These are phyloP conservation scores for Botrytis byssoidea DNA, from an alignment of 2,329 filamentous ascomycete species.

Conservation along the genomic window DNA sequence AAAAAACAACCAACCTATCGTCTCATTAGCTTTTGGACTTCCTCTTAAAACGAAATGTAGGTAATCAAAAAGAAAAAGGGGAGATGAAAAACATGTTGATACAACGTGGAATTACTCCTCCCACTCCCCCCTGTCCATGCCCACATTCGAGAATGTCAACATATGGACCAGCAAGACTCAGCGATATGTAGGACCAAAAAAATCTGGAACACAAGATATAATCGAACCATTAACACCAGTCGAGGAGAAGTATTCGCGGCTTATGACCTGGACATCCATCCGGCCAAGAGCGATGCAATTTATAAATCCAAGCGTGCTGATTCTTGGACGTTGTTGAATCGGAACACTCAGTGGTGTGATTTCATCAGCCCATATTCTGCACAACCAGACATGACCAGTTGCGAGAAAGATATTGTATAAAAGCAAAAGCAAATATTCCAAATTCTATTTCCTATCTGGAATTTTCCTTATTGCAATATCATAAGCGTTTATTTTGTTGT, in stretches of 20 bases:
- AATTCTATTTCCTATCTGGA: accelerated
- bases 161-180: not conserved
- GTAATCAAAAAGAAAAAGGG: not conserved
- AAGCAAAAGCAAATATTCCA: not conserved
- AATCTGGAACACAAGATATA: too few species aligned
- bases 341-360: slow-evolving; percentile 13
- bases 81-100: not conserved
- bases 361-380: slow-evolving; percentile 5
- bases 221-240: not conserved
- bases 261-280: not conserved
- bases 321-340: not conserved
- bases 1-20: not conserved
- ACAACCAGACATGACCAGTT: not conserved
- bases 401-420: not conserved
- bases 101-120: not conserved
- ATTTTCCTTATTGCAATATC: not conserved
- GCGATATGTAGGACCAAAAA: not conserved
- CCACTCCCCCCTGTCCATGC: not conserved
- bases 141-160: not conserved
- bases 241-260: not conserved
- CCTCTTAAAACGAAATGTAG: too few species aligned
- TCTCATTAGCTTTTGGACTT: not conserved
- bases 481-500: not conserved
- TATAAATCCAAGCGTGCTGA: not conserved
- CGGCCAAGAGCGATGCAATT: not conserved